phyloP scores from a whole-genome alignment of 768 basidiomycete genomes.

The Lentinula detonsa region DNA sequence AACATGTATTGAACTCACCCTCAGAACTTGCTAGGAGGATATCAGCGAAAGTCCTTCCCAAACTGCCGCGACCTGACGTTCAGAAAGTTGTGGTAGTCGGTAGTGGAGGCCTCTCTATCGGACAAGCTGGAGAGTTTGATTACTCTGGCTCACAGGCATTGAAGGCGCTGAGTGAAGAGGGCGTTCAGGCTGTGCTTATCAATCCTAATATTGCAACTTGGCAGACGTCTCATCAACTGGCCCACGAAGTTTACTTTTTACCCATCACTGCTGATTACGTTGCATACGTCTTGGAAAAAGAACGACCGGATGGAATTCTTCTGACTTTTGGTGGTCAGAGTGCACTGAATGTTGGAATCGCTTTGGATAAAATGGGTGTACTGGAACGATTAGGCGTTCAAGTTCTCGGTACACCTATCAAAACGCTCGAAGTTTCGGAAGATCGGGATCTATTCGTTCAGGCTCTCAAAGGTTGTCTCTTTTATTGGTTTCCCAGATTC shows the following conservation, averaged over 20 bases:
- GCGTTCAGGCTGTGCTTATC: slow-evolving; percentile 89
- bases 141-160: slow-evolving; percentile 99
- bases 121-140: slow-evolving; percentile 99
- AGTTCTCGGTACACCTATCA: slow-evolving; percentile 93
- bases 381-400: slow-evolving; percentile 88
- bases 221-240: slow-evolving; percentile 97
- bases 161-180: slow-evolving; percentile 95
- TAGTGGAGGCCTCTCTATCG: slow-evolving; percentile 92
- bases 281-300: slow-evolving; percentile 97
- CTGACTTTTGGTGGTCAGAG: slow-evolving; percentile 98
- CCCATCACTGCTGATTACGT: slow-evolving; percentile 97
- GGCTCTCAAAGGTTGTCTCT: slow-evolving; percentile 80
- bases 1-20: slow-evolving; percentile 85
- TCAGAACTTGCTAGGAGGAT: slow-evolving; percentile 92
- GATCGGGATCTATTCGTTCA: slow-evolving; percentile 94
- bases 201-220: slow-evolving; percentile 99
- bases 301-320: slow-evolving; percentile 94
- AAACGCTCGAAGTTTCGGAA: slow-evolving; percentile 93
- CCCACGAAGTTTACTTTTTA: slow-evolving; percentile 95
- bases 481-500: not conserved
- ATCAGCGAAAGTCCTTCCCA: slow-evolving; percentile 91
- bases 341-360: slow-evolving; percentile 96
- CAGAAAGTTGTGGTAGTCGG: slow-evolving; percentile 96
- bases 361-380: slow-evolving; percentile 94
- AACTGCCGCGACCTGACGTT: slow-evolving; percentile 85